A percentile compares a stretch with the other conserved stretches of the same genome.
Conservation (phyloP, 345 rosid species). For the Arabis alpina region DNA sequence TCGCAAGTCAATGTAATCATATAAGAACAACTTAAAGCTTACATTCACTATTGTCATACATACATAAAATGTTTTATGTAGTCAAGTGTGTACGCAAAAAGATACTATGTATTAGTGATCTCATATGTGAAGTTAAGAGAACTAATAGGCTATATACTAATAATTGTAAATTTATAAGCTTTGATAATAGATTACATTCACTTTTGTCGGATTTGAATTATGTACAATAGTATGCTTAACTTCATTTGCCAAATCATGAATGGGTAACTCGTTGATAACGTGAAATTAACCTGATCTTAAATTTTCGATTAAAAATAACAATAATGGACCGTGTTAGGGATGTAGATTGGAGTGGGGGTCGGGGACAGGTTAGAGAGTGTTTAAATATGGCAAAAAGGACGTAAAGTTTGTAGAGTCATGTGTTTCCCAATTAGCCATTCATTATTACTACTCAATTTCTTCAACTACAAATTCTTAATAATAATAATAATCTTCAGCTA, state of each 20-base stretch:
- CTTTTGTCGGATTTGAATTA: not conserved
- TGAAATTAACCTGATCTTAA: not conserved
- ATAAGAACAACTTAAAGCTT: conserved; percentile 1
- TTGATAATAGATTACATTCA: not conserved
- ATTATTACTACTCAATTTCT: conserved; percentile 28
- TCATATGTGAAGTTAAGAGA: not conserved
- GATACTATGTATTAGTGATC: not conserved
- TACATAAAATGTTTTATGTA: not conserved
- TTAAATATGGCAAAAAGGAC: conserved; percentile 44
- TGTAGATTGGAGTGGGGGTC: conserved; percentile 39
- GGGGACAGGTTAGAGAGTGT: conserved; percentile 33
- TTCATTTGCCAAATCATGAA: conserved; percentile 11
- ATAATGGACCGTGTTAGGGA: conserved; percentile 26
- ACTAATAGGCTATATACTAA: not conserved
- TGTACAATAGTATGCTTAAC: not conserved
- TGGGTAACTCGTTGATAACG: conserved; percentile 19
- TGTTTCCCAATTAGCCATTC: conserved; percentile 40
- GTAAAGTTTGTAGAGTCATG: conserved; percentile 44
- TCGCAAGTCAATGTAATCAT: conserved; percentile 23
- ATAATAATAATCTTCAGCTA: not conserved
- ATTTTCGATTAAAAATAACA: not conserved
- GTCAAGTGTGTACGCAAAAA: not conserved
- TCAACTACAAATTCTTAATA: conserved; percentile 11
- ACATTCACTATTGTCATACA: conserved; percentile 23
- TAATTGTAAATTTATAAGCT: not conserved